phyloP scores from a whole-genome alignment of 768 basidiomycete genomes.

The Tricholoma flavovirens region DNA sequence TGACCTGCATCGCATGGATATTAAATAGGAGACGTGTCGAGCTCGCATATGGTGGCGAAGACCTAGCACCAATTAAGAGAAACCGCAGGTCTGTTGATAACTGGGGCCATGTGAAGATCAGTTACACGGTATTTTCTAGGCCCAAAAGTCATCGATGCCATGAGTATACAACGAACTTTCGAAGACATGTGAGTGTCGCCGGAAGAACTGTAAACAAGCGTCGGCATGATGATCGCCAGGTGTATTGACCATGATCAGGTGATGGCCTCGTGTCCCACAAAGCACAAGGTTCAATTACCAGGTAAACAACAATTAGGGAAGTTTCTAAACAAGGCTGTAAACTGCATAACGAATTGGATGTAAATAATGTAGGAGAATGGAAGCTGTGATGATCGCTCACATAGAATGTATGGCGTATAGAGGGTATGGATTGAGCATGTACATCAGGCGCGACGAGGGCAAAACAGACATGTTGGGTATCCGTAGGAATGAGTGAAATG shows the following conservation, averaged over 20 bases:
- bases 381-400: neutral
- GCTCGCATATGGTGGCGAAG: neutral
- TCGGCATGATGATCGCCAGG: neutral
- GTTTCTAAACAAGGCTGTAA: constrained; percentile 20
- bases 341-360: neutral
- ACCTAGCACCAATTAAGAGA: neutral
- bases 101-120: neutral
- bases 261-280: constrained; percentile 2
- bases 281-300: constrained; percentile 3
- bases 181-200: neutral
- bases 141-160: neutral
- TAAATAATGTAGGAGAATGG: constrained; percentile 8
- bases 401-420: constrained; percentile 26
- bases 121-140: neutral
- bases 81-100: neutral
- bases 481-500: constrained; percentile 4
- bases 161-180: neutral
- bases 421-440: constrained; percentile 28
- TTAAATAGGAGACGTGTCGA: neutral
- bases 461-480: neutral
- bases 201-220: neutral
- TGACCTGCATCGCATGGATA: neutral
- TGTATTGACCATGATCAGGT: constrained; percentile 9
- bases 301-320: too few relatives aligned
- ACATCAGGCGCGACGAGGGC: constrained; percentile 3